Evolutionary conservation across 202 grass and related monocot genomes (phyloP).

Genomic region (Eragrostis tef): DNA sequence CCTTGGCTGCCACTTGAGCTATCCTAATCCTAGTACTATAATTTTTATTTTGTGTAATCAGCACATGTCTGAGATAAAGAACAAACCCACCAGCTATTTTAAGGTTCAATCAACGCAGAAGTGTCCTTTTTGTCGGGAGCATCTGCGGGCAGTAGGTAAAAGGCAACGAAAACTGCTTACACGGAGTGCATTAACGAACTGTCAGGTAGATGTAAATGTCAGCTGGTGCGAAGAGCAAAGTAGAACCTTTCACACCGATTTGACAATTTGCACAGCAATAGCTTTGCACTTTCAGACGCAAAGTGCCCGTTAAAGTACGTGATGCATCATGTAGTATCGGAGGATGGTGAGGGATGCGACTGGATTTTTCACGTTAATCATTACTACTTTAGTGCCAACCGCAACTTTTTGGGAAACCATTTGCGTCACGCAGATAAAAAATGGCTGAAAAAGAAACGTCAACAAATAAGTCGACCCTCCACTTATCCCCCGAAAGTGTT

Average conservation of each 20-base stretch:
- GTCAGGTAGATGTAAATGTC: slow-evolving; percentile 38
- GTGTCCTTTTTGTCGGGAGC: slow-evolving; percentile 33
- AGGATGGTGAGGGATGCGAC: slow-evolving; percentile 34
- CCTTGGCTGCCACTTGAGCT: slow-evolving; percentile 4
- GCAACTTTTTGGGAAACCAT: slow-evolving; percentile 32
- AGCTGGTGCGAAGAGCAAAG: background rate
- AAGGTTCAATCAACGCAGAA: background rate
- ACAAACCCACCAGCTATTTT: slow-evolving; percentile 13
- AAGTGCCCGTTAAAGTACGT: background rate
- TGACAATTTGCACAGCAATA: background rate
- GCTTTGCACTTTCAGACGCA: background rate
- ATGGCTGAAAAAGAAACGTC: slow-evolving; percentile 18
- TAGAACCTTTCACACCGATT: slow-evolving; percentile 6
- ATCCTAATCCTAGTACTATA: slow-evolving; percentile 28
- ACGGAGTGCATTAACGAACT: slow-evolving; percentile 15
- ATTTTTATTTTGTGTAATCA: background rate
- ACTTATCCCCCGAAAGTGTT: background rate
- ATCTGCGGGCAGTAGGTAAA: slow-evolving; percentile 4
- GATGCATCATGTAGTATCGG: slow-evolving; percentile 7
- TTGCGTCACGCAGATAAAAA: slow-evolving; percentile 27
- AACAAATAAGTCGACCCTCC: slow-evolving; percentile 48
- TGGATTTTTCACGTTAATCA: slow-evolving; percentile 32
- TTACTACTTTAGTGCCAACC: slow-evolving; percentile 9
- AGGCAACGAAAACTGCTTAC: slow-evolving; percentile 43
- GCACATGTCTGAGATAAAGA: slow-evolving; percentile 33